Evolutionary conservation across 2,329 filamentous ascomycete genomes (phyloP), one percentile per base, ranked within the genome.

Genomic region (Fusarium neocosmosporiellum): DNA sequence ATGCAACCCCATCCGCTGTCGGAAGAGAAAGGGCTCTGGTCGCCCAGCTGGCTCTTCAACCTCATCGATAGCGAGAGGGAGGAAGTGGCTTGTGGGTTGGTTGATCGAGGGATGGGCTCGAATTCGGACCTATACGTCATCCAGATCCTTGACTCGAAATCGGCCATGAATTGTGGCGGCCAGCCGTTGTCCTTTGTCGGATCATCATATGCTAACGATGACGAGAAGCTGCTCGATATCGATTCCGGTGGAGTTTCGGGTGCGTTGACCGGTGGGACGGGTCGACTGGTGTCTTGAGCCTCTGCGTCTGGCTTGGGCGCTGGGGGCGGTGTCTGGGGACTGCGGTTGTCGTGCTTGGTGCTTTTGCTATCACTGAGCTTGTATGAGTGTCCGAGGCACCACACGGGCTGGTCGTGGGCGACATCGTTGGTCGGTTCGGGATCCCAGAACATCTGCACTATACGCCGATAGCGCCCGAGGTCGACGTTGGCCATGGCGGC

Each of bases 1-100:
- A 99, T 99, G 80, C 96, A 99, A 0, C 96, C 96, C 95, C 97
- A 99, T 59, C 96, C 96, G 11, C 94, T 95, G 81, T 99, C 96
- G 2, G 94, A 96, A 13, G 94, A 93, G 82, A 98, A 99, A 6
- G 94, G 95, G 29, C 88, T 87, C 65, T 94, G 90, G 57, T 98
- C 94, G 13, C 90, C 88, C 7, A 98, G 84, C 78, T 94, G 93
- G 62, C 88, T 95, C 78, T 95, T 93, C 75, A 98, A 86, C 59
- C 95, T 92, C 82, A 97, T 96, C 2, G 94, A 87, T 66, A 98
- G 89, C 5, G 94, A 97, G 85, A 98, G 90, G 9, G 90, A 86
- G 5, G 91, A 87, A 1, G 86, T 80, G 16, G 94, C 93, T 77
- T 91, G 91, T 1, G 93, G 91, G 74, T 96, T 93, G 62, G 88